phyloP scores from a whole-genome alignment of 75 land plant genomes.

The Adiantum capillusveneris region DNA sequence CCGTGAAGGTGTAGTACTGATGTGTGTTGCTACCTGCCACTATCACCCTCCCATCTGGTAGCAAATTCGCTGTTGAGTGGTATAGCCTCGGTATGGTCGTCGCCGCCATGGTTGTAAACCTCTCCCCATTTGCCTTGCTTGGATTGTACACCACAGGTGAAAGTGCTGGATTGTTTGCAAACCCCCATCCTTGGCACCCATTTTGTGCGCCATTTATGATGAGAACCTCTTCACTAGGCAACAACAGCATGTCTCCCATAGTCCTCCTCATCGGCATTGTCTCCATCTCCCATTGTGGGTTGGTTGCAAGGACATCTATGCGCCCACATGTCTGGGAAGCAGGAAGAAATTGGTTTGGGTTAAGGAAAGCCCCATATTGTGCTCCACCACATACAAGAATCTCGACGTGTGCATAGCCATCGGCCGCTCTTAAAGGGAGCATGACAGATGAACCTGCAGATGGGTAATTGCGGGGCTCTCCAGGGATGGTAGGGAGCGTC shows the following conservation, averaged over 20 bases:
- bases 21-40: conserved; percentile 26
- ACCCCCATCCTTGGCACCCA: conserved; percentile 17
- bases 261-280: conserved; percentile 41
- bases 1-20: conserved; percentile 16
- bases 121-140: not conserved
- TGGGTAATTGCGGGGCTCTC: conserved; percentile 59
- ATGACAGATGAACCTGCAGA: conserved; percentile 27
- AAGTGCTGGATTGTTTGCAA: conserved; percentile 9
- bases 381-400: conserved; percentile 76
- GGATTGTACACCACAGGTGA: conserved; percentile 18
- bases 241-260: conserved; percentile 30
- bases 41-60: conserved; percentile 15
- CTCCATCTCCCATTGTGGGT: conserved; percentile 56
- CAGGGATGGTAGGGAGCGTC: conserved; percentile 40
- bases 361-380: conserved; percentile 15
- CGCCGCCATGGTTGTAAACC: conserved; percentile 3
- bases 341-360: not conserved
- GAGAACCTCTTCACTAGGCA: conserved; percentile 13
- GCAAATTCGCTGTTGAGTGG: conserved; percentile 18
- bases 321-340: conserved; percentile 37
- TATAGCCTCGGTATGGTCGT: conserved; percentile 24
- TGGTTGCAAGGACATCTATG: conserved; percentile 33
- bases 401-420: not conserved
- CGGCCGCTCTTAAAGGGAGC: conserved; percentile 24
- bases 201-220: conserved; percentile 19